phyloP scores from a whole-genome alignment of 768 basidiomycete genomes.

The Coprinellus aureogranulatus region DNA sequence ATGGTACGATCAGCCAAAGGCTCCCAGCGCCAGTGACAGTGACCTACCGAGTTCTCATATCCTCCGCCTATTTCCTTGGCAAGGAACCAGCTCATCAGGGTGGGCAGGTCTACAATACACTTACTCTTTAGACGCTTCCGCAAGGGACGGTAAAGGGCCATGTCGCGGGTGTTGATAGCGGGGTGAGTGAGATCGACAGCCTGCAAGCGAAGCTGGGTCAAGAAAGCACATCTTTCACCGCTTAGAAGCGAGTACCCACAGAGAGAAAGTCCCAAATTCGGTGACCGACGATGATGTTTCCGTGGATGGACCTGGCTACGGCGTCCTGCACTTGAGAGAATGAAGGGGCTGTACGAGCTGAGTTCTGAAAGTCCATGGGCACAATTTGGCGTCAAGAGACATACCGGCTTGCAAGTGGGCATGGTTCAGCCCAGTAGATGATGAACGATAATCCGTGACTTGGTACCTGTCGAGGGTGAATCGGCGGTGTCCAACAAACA shows the following conservation, averaged over 20 bases:
- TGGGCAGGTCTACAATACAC: conserved; percentile 35
- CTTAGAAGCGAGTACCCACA: conserved; percentile 26
- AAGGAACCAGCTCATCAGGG: conserved; percentile 46
- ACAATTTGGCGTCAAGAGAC: conserved; percentile 4
- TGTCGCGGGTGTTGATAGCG: conserved; percentile 51
- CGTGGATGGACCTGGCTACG: conserved; percentile 40
- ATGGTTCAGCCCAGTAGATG: conserved; percentile 45
- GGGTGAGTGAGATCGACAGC: conserved; percentile 52
- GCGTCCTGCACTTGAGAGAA: conserved; percentile 47
- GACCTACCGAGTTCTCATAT: conserved; percentile 47
- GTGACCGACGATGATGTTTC: conserved; percentile 57
- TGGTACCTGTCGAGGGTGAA: conserved; percentile 33
- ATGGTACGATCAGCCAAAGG: background rate
- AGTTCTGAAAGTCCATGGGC: too few relatives aligned
- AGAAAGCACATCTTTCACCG: background rate
- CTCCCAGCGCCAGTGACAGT: too few relatives aligned
- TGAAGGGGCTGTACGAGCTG: conserved; percentile 41
- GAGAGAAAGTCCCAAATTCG: conserved; percentile 53
- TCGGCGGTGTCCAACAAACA: background rate
- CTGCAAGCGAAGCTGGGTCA: conserved; percentile 23
- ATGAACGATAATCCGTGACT: conserved; percentile 45
- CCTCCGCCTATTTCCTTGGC: conserved; percentile 40
- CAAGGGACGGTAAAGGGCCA: conserved; percentile 51
- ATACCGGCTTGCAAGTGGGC: conserved; percentile 40
- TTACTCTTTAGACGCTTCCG: conserved; percentile 39